These are phyloP conservation scores for Tothia fuscella DNA, from an alignment of 2,329 filamentous ascomycete species.

Conservation along the genomic window DNA sequence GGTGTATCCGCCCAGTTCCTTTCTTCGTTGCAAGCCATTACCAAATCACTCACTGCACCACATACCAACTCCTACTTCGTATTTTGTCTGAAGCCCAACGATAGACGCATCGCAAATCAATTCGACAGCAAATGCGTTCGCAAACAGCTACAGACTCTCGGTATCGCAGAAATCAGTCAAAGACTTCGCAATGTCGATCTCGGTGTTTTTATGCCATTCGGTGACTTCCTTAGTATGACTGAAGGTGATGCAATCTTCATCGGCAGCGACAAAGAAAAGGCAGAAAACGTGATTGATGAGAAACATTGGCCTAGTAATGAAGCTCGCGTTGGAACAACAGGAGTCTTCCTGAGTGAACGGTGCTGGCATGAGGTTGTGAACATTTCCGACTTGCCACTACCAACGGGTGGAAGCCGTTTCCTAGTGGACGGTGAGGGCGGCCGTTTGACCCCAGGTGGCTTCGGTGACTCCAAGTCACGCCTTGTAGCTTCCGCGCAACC, in stretches of 20 bases:
- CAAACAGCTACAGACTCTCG: constrained; percentile 86
- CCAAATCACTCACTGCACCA: constrained; percentile 67
- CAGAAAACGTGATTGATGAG: constrained; percentile 80
- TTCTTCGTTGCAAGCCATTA: constrained; percentile 78
- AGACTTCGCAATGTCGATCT: constrained; percentile 87
- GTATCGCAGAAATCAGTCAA: constrained; percentile 94
- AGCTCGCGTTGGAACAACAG: constrained; percentile 79
- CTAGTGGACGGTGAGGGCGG: constrained; percentile 44
- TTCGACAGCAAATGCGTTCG: constrained; percentile 98
- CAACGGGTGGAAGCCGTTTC: constrained; percentile 16
- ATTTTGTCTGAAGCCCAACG: constrained; percentile 95
- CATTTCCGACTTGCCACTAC: constrained; percentile 37
- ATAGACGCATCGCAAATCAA: constrained; percentile 92
- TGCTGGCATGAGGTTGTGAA: constrained; percentile 89
- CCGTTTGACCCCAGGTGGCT: constrained; percentile 44
- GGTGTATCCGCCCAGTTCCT: constrained; percentile 90
- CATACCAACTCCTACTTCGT: constrained; percentile 92
- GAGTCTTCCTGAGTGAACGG: constrained; percentile 87
- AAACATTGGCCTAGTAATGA: constrained; percentile 89
- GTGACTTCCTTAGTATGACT: constrained; percentile 85
- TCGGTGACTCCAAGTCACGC: constrained; percentile 47
- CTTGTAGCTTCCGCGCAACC: constrained; percentile 38
- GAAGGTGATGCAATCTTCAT: constrained; percentile 62
- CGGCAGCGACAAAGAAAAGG: constrained; percentile 84
- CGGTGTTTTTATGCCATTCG: constrained; percentile 88